These are phyloP conservation scores for Haplosporangium gracile DNA, from an alignment of 192 early-diverging fungal species.

Conservation along the genomic window DNA sequence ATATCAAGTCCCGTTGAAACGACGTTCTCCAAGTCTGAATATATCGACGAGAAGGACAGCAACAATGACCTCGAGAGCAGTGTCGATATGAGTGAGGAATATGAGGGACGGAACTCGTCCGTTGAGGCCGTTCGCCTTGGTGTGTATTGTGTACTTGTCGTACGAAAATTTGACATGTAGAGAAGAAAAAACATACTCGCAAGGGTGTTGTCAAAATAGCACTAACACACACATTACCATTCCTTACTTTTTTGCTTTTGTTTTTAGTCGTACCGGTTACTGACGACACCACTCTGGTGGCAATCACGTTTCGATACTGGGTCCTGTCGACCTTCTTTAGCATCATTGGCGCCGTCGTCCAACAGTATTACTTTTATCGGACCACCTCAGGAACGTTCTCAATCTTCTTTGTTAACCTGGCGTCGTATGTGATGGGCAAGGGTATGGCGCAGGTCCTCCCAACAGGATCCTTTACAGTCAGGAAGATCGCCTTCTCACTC, in stretches of 20 bases:
- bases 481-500: background rate
- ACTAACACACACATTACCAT: background rate
- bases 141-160: background rate
- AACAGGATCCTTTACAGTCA: background rate
- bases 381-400: slow-evolving; percentile 28
- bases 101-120: slow-evolving; percentile 26
- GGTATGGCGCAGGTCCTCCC: slow-evolving; percentile 24
- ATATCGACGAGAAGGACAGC: slow-evolving; percentile 9
- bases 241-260: background rate
- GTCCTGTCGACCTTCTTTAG: slow-evolving; percentile 53
- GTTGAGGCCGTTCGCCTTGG: slow-evolving; percentile 54
- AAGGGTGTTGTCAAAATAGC: too few species aligned
- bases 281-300: slow-evolving; percentile 56
- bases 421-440: slow-evolving; percentile 26
- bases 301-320: slow-evolving; percentile 61
- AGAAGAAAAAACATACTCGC: background rate
- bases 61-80: background rate
- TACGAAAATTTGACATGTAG: background rate
- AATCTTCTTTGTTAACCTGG: slow-evolving; percentile 45
- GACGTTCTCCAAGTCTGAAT: slow-evolving; percentile 1
- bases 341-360: slow-evolving; percentile 32
- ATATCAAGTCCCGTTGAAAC: background rate
- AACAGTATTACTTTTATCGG: slow-evolving; percentile 46
- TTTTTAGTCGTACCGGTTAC: slow-evolving; percentile 30
- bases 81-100: slow-evolving; percentile 13